phyloP scores from a whole-genome alignment of 768 basidiomycete genomes.

The Clavulina sp. region DNA sequence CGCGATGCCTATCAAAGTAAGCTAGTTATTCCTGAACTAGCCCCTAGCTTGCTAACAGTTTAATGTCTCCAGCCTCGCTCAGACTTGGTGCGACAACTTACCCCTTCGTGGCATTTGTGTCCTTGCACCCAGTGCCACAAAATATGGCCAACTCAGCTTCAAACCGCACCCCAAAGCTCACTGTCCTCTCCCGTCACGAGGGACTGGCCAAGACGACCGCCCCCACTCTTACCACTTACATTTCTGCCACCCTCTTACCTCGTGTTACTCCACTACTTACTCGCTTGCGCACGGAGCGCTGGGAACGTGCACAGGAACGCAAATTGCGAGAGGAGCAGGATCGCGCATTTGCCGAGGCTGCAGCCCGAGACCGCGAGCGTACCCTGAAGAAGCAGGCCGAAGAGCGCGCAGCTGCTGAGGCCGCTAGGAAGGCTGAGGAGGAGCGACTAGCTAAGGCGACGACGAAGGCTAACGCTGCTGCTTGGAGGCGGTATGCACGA shows the following conservation, averaged over 20 bases:
- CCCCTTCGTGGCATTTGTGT: constrained; percentile 83
- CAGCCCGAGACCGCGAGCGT: constrained; percentile 46
- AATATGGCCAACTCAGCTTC: constrained; percentile 20
- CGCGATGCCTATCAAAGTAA: constrained; percentile 63
- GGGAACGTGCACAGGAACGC: constrained; percentile 22
- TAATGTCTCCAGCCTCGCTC: constrained; percentile 32
- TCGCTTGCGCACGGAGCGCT: constrained; percentile 31
- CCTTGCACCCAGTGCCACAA: constrained; percentile 44
- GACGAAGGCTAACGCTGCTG: constrained; percentile 9
- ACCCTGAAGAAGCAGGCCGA: constrained; percentile 38
- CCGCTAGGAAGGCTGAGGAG: constrained; percentile 22
- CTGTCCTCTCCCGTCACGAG: constrained; percentile 73
- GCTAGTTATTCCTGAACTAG: neutral
- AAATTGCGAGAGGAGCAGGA: constrained; percentile 65
- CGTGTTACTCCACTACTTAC: constrained; percentile 62
- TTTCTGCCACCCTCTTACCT: constrained; percentile 57
- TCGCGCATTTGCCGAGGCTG: constrained; percentile 50
- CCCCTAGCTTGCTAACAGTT: neutral
- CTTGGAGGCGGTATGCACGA: constrained; percentile 11
- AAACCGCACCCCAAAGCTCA: constrained; percentile 32
- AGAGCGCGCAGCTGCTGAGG: constrained; percentile 19
- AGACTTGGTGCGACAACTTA: constrained; percentile 80
- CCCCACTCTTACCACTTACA: constrained; percentile 41
- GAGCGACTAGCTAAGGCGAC: constrained; percentile 17
- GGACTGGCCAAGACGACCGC: constrained; percentile 54